Evolutionary conservation across 345 rosid species (phyloP), one percentile per base, ranked within the genome.

Genomic region (Odontarrhena argentea): DNA sequence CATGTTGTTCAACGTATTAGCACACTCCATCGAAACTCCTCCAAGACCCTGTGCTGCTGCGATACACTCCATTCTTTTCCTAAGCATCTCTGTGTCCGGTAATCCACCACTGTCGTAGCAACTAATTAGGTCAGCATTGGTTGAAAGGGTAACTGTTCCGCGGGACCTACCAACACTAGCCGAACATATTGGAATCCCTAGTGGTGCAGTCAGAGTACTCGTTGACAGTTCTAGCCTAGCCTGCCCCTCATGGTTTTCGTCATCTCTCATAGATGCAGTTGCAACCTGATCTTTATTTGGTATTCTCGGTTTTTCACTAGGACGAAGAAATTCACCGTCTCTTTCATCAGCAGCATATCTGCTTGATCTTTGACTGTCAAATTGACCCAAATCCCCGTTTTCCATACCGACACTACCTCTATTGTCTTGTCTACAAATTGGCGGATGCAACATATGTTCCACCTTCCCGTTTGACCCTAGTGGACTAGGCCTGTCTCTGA

Each of bases 391-490:
- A 74, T 79, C 82, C 63, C 97, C 96, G 70, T 95, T 95, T 67
- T 89, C 94, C 70, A 77, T 42, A 43, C 69, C 48, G 18, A 71
- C 41, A 68, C 75, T 86, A 70, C 65, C 78, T 55, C 88, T 68
- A 22, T 79, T 77, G 62, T 83, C 91, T 65, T 86, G 92, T 30
- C 75, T 49, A 56, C 85, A 83, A 57, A 57, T 25, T 9, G 79
- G 75, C 15, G 79, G 86, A 73, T 84, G 83, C 48, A 81, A 70
- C 75, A 80, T 49, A 76, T 74, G 73, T 35, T 82, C 91, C 10
- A 83, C 85, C 83, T 87, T 94, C 64, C 99, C 99, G 50, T 87
- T 91, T 60, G 86, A 93, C 48, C 91, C 93, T 58, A 94, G 86
- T 3, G 85, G 76, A 71, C 96, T 87, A 43, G 89, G 84, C 78